Conservation (phyloP, 106 monocot genomes). For the Chionographis japonica region DNA sequence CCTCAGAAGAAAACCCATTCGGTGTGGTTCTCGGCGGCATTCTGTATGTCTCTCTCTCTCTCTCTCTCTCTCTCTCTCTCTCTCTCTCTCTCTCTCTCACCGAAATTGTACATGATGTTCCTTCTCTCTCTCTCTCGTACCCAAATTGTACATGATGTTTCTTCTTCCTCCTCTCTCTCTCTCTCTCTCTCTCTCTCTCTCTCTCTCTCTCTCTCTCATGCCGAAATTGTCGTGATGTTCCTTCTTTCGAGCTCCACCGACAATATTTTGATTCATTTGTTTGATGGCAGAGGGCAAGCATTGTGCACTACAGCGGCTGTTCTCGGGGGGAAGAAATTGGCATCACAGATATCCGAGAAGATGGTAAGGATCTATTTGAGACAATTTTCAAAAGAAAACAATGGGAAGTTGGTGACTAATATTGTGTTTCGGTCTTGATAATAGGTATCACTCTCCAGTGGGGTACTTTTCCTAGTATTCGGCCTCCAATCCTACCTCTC, state of each 20-base stretch:
- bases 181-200: not conserved
- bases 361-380: conserved; percentile 41
- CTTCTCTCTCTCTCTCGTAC: not conserved
- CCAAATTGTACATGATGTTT: not conserved
- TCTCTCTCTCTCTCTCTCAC: not conserved
- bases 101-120: not conserved
- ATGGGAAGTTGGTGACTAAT: not conserved
- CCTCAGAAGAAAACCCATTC: conserved; percentile 75
- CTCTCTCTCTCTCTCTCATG: not conserved
- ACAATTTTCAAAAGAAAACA: not conserved
- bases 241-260: not conserved
- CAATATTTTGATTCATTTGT: not conserved
- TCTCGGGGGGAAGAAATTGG: conserved; percentile 92
- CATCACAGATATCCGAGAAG: conserved; percentile 95
- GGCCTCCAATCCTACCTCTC: conserved; percentile 73
- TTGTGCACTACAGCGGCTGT: conserved; percentile 93
- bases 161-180: too few species aligned
- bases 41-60: conserved; percentile 34
- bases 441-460: conserved; percentile 81
- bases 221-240: not conserved
- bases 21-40: conserved; percentile 96
- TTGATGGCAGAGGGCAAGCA: conserved; percentile 61
- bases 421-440: not conserved
- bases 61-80: not conserved
- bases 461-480: conserved; percentile 84